Evolutionary conservation across 306 rosid species (phyloP), one percentile per base, ranked within the genome.

Genomic region (Oxytropis ochrocephala): DNA sequence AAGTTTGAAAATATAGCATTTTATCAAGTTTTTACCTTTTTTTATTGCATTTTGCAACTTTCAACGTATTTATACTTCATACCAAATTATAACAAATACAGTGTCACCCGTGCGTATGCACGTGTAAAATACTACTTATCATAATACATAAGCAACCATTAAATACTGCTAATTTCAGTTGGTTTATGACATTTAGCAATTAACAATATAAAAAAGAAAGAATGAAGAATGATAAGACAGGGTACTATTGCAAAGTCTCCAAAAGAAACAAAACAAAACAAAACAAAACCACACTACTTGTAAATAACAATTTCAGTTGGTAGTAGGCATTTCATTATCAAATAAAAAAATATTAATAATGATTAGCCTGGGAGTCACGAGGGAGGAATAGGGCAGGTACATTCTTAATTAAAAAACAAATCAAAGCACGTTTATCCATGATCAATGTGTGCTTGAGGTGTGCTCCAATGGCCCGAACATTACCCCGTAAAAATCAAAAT

Each of bases 221-320:
- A 46, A 71, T 21, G 42, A 61, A 44, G 32, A 70, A 29, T 11
- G n/a, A 29, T 32, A 12, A 35, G 46, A 32, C 30, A 58, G 49
- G 64, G 36, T 61, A 68, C 36, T 43, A 27, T 77, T 47, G 64
- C 32, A 10, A 62, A 69, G 44, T 44, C 60, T 64, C 64, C 64
- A 53, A 55, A 43, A 55, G 35, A 66, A 66, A 75, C 44, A 19
- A 66, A n/a, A 50, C 73, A 58, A 75, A 44, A 12, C n/a, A n/a
- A n/a, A n/a, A n/a, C n/a, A n/a, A n/a, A n/a, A n/a, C n/a, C n/a
- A 7, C 48, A 48, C 46, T 10, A 36, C 6, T 44, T 8, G 32
- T 7, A 58, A 58, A 71, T 54, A 56, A 47, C 29, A 46, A 24
- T 24, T 24, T 4, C 3, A 24, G 29, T 11, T 16, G 8, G 2